Conservation (phyloP, 176 grass and related monocot genomes). For the Eremochloa ophiuroides region DNA sequence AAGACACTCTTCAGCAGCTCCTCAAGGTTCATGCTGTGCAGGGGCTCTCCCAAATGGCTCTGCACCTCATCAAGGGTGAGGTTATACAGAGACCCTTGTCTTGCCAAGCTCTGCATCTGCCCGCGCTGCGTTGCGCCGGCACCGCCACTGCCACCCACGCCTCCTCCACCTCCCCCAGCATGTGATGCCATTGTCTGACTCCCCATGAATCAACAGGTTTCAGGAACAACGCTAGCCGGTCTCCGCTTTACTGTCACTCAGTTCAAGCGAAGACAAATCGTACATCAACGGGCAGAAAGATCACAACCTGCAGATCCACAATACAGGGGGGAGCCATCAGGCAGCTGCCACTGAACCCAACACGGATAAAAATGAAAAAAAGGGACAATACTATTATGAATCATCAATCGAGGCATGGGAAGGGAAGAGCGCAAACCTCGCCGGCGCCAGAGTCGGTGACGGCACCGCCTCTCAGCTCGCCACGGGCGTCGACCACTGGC, state of each 20-base stretch:
- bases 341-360: not conserved
- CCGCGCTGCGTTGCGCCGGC: conserved; percentile 4
- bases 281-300: not conserved
- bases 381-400: not conserved
- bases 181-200: conserved; percentile 69
- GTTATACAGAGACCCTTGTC: conserved; percentile 83
- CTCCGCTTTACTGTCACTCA: not conserved
- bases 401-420: not conserved
- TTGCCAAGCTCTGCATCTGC: conserved; percentile 52
- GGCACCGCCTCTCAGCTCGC: not conserved
- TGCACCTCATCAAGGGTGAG: conserved; percentile 90
- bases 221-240: not conserved
- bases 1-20: conserved; percentile 83
- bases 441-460: not conserved
- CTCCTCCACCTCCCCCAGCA: conserved; percentile 5
- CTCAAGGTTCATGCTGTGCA: conserved; percentile 94
- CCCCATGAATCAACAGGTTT: conserved; percentile 48
- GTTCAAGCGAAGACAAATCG: conserved; percentile 10
- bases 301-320: conserved; percentile 32
- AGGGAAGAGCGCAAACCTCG: not conserved
- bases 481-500: not conserved
- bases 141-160: not conserved
- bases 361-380: not conserved
- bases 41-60: conserved; percentile 71
- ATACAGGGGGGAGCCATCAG: not conserved